Evolutionary conservation across 768 basidiomycete genomes (phyloP).

Genomic region (Lentinus brumalis): DNA sequence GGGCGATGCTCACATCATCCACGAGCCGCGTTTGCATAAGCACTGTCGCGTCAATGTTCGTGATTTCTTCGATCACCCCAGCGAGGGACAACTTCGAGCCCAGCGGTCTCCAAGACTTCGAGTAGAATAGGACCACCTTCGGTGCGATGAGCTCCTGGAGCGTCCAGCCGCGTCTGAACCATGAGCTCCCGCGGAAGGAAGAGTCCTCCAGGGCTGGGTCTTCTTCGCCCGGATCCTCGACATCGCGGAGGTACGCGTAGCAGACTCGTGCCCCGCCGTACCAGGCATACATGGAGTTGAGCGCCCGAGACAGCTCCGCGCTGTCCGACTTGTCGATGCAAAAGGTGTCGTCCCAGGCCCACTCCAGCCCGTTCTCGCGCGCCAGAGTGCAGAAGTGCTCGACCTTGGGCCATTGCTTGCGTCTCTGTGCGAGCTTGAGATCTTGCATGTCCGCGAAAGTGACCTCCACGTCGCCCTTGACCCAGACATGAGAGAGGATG

Average conservation of each 20-base stretch:
- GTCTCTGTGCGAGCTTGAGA: background rate
- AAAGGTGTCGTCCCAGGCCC: slow-evolving; percentile 12
- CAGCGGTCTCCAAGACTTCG: slow-evolving; percentile 1
- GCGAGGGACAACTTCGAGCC: slow-evolving; percentile 5
- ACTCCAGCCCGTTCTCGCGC: background rate
- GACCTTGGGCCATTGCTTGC: background rate
- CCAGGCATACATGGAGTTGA: slow-evolving; percentile 14
- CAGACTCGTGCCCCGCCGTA: slow-evolving; percentile 10
- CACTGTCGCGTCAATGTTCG: background rate
- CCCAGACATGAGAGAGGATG: slow-evolving; percentile 7
- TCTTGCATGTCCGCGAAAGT: slow-evolving; percentile 2
- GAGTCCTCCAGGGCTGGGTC: background rate
- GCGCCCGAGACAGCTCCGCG: slow-evolving; percentile 14
- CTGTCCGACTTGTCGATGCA: slow-evolving; percentile 18
- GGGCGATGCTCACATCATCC: slow-evolving; percentile 7
- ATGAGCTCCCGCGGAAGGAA: slow-evolving; percentile 4
- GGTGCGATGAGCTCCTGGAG: slow-evolving; percentile 18
- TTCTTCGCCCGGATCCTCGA: slow-evolving; percentile 6
- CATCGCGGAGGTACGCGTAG: slow-evolving; percentile 17
- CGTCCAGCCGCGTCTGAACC: slow-evolving; percentile 10
- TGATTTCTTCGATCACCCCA: slow-evolving; percentile 4
- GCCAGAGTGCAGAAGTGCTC: background rate
- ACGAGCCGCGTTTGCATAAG: slow-evolving; percentile 1
- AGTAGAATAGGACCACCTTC: slow-evolving; percentile 6
- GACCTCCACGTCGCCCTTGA: background rate